These are phyloP conservation scores for Solanum pinnatisectum DNA, from an alignment of 257 asterid species.

Conservation along the genomic window DNA sequence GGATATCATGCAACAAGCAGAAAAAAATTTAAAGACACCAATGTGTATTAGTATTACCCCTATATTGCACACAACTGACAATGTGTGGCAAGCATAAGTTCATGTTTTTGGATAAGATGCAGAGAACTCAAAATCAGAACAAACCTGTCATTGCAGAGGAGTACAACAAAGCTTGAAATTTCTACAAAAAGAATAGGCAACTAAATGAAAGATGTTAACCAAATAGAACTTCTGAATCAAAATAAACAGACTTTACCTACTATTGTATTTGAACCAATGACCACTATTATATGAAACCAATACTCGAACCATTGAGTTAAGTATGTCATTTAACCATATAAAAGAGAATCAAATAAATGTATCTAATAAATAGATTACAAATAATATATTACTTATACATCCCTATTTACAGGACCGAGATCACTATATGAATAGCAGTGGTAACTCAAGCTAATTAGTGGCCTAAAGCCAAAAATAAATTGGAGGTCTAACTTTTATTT, in stretches of 20 bases:
- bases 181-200: constrained; percentile 38
- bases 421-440: background rate
- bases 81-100: background rate
- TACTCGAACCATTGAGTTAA: background rate
- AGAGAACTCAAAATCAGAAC: background rate
- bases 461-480: too few relatives aligned
- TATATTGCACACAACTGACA: background rate
- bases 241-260: background rate
- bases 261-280: background rate
- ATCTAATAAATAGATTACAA: background rate
- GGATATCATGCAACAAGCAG: background rate
- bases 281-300: background rate
- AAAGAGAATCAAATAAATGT: background rate
- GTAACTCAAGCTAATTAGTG: too few relatives aligned
- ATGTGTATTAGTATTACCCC: background rate
- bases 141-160: constrained; percentile 69
- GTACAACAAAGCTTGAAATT: constrained; percentile 31
- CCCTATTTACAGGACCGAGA: background rate
- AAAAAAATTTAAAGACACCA: background rate
- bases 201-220: background rate
- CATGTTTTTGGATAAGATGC: background rate
- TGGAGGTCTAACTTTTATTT: too few relatives aligned
- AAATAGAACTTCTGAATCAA: background rate
- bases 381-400: background rate
- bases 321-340: background rate